These are phyloP conservation scores for Akanthomyces lecanii DNA, from an alignment of 2,329 filamentous ascomycete species.

Conservation along the genomic window DNA sequence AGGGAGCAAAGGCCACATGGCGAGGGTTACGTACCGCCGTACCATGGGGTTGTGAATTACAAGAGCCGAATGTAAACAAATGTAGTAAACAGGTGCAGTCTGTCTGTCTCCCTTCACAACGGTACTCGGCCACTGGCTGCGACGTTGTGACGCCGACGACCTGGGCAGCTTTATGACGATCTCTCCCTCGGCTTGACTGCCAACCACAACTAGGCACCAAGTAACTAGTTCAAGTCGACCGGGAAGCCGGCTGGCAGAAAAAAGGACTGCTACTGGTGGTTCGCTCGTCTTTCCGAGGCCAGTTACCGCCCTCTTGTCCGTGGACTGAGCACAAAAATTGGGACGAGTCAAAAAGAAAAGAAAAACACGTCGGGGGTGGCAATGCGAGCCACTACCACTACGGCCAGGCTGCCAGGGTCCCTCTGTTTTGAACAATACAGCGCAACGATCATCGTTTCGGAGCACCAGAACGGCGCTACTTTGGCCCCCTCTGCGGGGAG, in stretches of 20 bases:
- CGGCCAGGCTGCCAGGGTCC: not conserved
- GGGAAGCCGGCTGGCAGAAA: not conserved
- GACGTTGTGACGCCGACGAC: not conserved
- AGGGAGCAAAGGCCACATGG: too few relatives aligned
- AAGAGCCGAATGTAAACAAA: not conserved
- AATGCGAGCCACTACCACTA: too few relatives aligned
- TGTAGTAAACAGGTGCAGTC: not conserved
- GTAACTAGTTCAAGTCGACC: too few relatives aligned
- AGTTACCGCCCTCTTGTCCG: not conserved
- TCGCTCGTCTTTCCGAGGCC: not conserved
- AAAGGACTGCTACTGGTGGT: not conserved
- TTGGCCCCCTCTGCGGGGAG: not conserved
- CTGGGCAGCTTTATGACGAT: not conserved
- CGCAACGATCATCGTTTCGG: constrained; percentile 2
- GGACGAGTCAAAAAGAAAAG: not conserved
- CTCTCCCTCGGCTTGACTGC: not conserved
- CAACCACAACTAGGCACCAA: not conserved
- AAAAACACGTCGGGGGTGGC: not conserved
- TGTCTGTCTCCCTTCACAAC: not conserved
- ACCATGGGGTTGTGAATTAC: not conserved
- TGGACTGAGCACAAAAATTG: not conserved
- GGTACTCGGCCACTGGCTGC: not conserved
- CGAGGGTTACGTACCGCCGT: not conserved
- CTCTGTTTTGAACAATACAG: not conserved
- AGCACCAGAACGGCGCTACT: not conserved